phyloP scores from a whole-genome alignment of 345 rosid species.

The Corchorus capsularis region DNA sequence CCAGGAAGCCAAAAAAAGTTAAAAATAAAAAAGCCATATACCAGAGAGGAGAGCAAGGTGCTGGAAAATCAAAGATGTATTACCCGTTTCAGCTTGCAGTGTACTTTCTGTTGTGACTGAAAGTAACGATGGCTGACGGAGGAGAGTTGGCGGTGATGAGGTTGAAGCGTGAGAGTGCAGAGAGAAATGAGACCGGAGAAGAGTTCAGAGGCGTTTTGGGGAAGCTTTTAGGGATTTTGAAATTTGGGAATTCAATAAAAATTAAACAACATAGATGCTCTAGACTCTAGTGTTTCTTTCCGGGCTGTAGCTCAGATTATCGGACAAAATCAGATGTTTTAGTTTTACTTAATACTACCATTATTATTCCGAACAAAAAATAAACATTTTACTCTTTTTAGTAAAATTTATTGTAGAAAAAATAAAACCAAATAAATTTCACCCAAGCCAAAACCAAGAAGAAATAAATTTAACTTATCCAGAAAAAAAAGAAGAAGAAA shows the following conservation, averaged over 20 bases:
- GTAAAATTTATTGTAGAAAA: too few relatives aligned
- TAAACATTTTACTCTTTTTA: too few relatives aligned
- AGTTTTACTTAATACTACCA: too few relatives aligned
- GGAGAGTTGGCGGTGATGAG: not conserved
- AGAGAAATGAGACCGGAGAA: not conserved
- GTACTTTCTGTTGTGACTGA: not conserved
- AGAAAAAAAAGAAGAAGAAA: too few relatives aligned
- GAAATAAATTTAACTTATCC: too few relatives aligned
- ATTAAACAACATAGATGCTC: too few relatives aligned
- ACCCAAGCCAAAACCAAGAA: too few relatives aligned
- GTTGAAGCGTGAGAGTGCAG: not conserved
- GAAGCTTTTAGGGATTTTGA: not conserved
- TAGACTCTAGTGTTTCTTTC: not conserved
- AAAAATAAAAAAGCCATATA: not conserved
- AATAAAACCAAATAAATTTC: too few relatives aligned
- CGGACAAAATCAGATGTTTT: too few relatives aligned
- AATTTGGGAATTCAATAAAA: not conserved
- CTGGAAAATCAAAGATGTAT: not conserved
- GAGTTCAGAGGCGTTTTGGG: not conserved
- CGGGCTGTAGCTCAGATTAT: too few relatives aligned
- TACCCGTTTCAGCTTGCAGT: not conserved
- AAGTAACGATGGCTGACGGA: not conserved
- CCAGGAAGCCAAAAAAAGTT: not conserved
- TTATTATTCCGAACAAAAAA: too few relatives aligned
- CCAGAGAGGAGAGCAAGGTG: not conserved